Evolutionary conservation across 768 basidiomycete species (phyloP).

Genomic region (Harrya chromipes): DNA sequence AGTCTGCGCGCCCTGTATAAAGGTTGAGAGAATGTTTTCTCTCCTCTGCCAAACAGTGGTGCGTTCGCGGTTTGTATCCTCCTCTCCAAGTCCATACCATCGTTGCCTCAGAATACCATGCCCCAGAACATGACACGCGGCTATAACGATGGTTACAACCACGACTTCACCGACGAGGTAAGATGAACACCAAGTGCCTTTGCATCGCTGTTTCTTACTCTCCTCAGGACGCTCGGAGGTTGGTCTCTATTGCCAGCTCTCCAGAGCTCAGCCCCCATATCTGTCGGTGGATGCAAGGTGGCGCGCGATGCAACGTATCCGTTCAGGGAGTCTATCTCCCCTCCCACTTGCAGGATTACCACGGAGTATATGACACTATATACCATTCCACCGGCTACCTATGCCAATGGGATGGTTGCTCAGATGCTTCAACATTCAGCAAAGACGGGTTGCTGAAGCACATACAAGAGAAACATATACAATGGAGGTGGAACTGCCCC

Average conservation of each 20-base stretch:
- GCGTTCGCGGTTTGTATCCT: background rate
- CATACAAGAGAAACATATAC: constrained; percentile 24
- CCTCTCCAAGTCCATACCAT: constrained; percentile 9
- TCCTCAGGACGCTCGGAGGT: constrained; percentile 22
- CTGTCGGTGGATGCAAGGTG: constrained; percentile 21
- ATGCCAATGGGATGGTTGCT: constrained; percentile 26
- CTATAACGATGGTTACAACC: constrained; percentile 26
- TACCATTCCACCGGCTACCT: constrained; percentile 7
- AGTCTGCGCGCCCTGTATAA: constrained; percentile 16
- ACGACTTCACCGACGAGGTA: constrained; percentile 31
- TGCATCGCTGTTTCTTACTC: constrained; percentile 5
- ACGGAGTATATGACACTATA: constrained; percentile 15
- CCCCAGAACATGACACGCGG: constrained; percentile 11
- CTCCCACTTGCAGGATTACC: constrained; percentile 18
- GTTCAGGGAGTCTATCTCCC: constrained; percentile 19
- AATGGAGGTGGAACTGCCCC: constrained; percentile 26
- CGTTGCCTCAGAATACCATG: constrained; percentile 23
- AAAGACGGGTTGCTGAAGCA: constrained; percentile 24
- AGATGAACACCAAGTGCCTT: background rate
- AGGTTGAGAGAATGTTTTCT: background rate
- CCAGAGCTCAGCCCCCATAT: constrained; percentile 24
- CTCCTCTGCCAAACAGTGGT: background rate
- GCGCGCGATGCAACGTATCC: constrained; percentile 8
- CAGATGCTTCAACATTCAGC: constrained; percentile 14
- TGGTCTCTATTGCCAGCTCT: constrained; percentile 27